Evolutionary conservation across 768 basidiomycete genomes (phyloP), one percentile per base, ranked within the genome.

Genomic region (Psilocybe subaeruginosa): DNA sequence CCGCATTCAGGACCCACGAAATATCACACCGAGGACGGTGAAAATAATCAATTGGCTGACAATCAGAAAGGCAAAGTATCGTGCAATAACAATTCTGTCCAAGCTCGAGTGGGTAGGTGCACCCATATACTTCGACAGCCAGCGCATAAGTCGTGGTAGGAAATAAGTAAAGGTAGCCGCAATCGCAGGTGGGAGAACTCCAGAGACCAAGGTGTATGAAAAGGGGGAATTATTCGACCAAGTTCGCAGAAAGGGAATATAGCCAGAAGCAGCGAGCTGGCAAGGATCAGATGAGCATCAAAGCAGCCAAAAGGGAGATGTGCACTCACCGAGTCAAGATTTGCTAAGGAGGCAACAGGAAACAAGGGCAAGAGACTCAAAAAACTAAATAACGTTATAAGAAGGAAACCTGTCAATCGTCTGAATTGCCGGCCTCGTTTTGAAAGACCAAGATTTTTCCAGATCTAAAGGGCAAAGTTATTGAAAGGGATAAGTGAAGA

Each of bases 31-130:
- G 56, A 94, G 85, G 55, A 93, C 69, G 11, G 90, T 92, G 76
- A 95, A 96, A 70, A 95, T 83, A 61, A 95, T 77, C 69, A 96
- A 73, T 71, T 95, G 92, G 56, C 90, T 91, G 70, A 93, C 86
- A 61, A 95, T 84, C 70, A 94, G 78, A 80, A 96, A 95, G 6
- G 90, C 83, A 68, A 87, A 95, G 75, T 94, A 95, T 27, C 91
- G 85, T 12, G 89, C 90, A 27, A 92, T 82, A 55, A 94, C 91
- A 33, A 87, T 85, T 29, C 92, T 85, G 65, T 95, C 93, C 47
- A 92, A 78, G 31, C 85, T 78, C 3, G 88, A 84, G 56, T 84
- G 79, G 0, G 85, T 90, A 47, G 79, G 69, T 54, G 80, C 75
- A n/a, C 77, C 74, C 75, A 74, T 71, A 49, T 74, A 76, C 68